Conservation (phyloP, 2,329 filamentous ascomycete species). For the Phyllosticta citriasiana region DNA sequence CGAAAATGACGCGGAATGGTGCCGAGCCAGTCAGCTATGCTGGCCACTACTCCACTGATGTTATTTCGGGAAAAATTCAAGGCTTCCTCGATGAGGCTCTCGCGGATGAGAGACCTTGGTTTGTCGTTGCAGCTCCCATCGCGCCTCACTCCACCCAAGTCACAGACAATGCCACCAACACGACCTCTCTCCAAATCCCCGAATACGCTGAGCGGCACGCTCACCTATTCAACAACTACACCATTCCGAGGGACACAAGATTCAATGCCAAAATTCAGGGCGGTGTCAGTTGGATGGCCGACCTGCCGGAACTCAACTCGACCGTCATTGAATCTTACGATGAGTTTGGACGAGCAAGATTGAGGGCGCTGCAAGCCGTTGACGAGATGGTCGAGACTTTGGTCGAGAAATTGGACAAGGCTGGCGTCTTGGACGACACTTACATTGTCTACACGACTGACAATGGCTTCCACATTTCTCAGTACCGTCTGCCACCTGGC, state of each 20-base stretch:
- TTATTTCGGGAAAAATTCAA: constrained; percentile 49
- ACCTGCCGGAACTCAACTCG: constrained; percentile 35
- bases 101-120: constrained; percentile 49
- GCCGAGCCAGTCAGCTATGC: constrained; percentile 46
- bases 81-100: constrained; percentile 54
- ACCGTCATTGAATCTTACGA: constrained; percentile 43
- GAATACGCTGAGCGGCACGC: constrained; percentile 39
- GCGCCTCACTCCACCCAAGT: constrained; percentile 48
- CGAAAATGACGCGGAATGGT: constrained; percentile 51
- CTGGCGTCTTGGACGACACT: constrained; percentile 38
- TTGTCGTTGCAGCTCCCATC: constrained; percentile 55
- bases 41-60: constrained; percentile 47
- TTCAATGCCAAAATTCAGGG: constrained; percentile 55
- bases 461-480: constrained; percentile 32
- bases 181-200: constrained; percentile 2
- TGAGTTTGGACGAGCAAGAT: constrained; percentile 40
- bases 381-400: constrained; percentile 45
- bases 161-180: constrained; percentile 44
- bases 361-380: constrained; percentile 43
- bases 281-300: constrained; percentile 37
- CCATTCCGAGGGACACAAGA: constrained; percentile 50
- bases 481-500: constrained; percentile 31
- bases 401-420: constrained; percentile 31
- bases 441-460: constrained; percentile 32
- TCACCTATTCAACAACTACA: constrained; percentile 50